A percentile compares a stretch with the other conserved stretches of the same genome.
Evolutionary conservation across 2,329 filamentous ascomycete genomes (phyloP).

Genomic region (Hymenotorrendiella dingleyae): DNA sequence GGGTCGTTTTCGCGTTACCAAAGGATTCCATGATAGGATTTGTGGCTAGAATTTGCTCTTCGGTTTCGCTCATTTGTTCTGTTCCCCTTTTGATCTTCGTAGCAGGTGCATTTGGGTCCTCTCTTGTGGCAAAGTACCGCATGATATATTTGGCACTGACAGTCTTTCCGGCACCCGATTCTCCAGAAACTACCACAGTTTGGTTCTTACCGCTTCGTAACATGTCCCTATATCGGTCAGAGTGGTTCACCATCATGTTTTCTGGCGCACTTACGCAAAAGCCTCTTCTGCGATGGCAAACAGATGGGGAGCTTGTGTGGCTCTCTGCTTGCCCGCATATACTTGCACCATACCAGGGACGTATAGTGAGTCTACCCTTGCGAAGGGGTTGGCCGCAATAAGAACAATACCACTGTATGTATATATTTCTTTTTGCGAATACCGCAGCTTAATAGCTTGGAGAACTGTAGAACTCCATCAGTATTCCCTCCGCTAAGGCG

Average conservation of each 20-base stretch:
- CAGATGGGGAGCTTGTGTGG: conserved; percentile 93
- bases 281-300: conserved; percentile 99
- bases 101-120: conserved; percentile 81
- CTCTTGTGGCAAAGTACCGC: conserved; percentile 97
- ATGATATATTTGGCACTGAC: conserved; percentile 99
- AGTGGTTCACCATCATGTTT: conserved; percentile 3
- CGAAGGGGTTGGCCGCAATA: conserved; percentile 97
- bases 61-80: conserved; percentile 89
- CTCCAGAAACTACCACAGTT: conserved; percentile 97
- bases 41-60: conserved; percentile 95
- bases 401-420: conserved; percentile 98
- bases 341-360: conserved; percentile 99
- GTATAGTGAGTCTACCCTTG: conserved; percentile 94
- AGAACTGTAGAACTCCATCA: conserved; percentile 55
- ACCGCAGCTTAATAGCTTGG: conserved; percentile 94
- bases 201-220: conserved; percentile 92
- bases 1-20: conserved; percentile 98
- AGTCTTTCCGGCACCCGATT: conserved; percentile 97
- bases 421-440: conserved; percentile 98
- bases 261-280: conserved; percentile 66
- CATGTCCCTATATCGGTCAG: conserved; percentile 74
- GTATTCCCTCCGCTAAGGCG: too few relatives aligned
- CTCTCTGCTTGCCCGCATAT: conserved; percentile 93
- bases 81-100: conserved; percentile 68
- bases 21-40: conserved; percentile 99